Base-by-base conservation (phyloP, 352 stramenopile species). In the Peronospora belbahrii region DNA sequence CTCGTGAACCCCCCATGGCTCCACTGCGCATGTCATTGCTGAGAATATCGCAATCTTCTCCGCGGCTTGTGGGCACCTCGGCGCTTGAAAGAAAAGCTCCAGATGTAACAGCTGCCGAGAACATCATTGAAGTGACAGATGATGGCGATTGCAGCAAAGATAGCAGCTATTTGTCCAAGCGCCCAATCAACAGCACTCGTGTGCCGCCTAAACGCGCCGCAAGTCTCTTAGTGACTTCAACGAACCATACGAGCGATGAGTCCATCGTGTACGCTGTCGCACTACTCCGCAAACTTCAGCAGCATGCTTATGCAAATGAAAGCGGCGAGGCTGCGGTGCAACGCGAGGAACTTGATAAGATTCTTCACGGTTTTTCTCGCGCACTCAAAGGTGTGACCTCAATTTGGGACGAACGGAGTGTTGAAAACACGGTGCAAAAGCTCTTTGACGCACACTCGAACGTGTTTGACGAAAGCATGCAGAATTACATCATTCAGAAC, bases 401-500 rank as follows among this genome's bases (percentile, higher is more conserved):
- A 3, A 67, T 60, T 25, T 66, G 46, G 67, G 70, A 71, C 39
- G 63, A 76, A 44, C 56, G 58, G 10, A 62, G 54, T 22, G 59
- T 74, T 5, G 77, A 88, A 40, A 65, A 75, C 32, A 69, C 77
- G 17, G 77, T 91, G 62, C 62, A 88, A 51, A 73, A 70, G 37
- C 64, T 87, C 6, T 91, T 88, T 39, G 55, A 77, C 24, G 84
- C 76, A 17, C 78, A 91, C 62, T 67, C 73, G 20, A 79, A 91
- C 36, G 77, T 91, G 14, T 91, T 91, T 59, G 80, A 91, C 34
- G 80, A 91, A 38, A 83, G 62, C 51, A 83, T 91, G 58, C 80
- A 88, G 31, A 79, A 83, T 38, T 91, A 87, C 45, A 87, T 91
- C 59, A 85, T 88, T 58, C 80, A 88, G 54, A 88, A 91, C 58